Evolutionary conservation across 306 rosid species (phyloP), one percentile per base, ranked within the genome.

Genomic region (Vigna nakashimae): DNA sequence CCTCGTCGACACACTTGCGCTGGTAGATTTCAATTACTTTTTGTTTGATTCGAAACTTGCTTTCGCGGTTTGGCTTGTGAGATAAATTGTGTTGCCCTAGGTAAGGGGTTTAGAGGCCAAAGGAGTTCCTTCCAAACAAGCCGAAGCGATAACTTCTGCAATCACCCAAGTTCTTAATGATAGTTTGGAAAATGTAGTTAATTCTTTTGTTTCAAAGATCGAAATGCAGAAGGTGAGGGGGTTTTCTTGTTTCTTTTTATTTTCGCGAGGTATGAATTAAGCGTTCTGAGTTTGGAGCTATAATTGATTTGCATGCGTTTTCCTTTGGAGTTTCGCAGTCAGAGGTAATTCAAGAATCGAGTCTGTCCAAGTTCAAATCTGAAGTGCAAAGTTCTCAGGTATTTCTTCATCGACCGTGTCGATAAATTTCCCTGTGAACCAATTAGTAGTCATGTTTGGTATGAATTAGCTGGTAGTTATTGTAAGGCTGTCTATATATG

Each of bases 301-400:
- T 52, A 22, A 36, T 40, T 53, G 8, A 16, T 55, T 58, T 26
- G 13, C 9, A 4, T 34, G 17, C 40, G 69, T 11, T 62, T 59
- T 3, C 24, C 7, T 59, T 50, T 60, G 11, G 17, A 32, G 16
- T 17, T 40, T 49, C 70, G 79, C 49, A 90, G 94, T 73, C 85
- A 9, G 90, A 74, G 60, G 42, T 88, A 83, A 7, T 79, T 16
- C 88, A 83, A 9, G 86, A 88, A 76, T 74, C 92, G 9, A 86
- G 83, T n/a, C 66, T 86, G 52, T 88, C 92, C 0, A 86, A 88
- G 56, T 90, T 90, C 49, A 83, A 90, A 58, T 51, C 88, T 32
- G 82, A 88, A 83, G 84, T 88, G 34, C 80, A 88, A 75, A 85
- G 71, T 68, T 84, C 85, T 43, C 94, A 90, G 94, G 94, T 90